Evolutionary conservation across 495 filamentous ascomycete genomes (phyloP).

Genomic region (Tirmania nivea): DNA sequence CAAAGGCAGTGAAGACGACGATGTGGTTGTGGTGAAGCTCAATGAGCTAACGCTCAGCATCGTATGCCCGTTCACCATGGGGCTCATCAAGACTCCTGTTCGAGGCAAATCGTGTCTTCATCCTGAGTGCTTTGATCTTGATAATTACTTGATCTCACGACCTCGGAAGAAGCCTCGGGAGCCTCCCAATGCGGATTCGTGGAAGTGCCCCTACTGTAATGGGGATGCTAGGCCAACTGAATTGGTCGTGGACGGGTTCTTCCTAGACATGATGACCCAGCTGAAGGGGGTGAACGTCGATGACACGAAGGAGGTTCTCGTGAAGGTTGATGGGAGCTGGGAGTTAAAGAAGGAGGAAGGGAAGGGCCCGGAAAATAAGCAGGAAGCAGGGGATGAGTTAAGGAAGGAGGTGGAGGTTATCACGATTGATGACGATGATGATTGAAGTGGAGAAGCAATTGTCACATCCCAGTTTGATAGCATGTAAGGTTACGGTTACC

Average conservation of each 20-base stretch:
- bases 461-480: too few relatives aligned
- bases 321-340: background rate
- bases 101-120: conserved; percentile 10
- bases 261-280: conserved; percentile 6
- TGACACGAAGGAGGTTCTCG: background rate
- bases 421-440: background rate
- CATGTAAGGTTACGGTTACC: too few relatives aligned
- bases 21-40: conserved; percentile 14
- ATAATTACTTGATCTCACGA: conserved; percentile 14
- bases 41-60: conserved; percentile 13
- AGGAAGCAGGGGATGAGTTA: background rate
- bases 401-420: background rate
- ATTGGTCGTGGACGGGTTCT: conserved; percentile 14
- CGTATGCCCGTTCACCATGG: conserved; percentile 13
- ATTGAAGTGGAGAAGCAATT: background rate
- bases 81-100: conserved; percentile 14
- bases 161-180: conserved; percentile 14
- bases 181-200: conserved; percentile 15
- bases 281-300: conserved; percentile 1
- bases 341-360: background rate
- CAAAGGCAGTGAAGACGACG: conserved; percentile 8
- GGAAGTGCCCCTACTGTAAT: conserved; percentile 15
- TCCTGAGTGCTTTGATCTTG: conserved; percentile 18
- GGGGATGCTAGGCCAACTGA: conserved; percentile 17
- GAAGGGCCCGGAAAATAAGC: background rate